A percentile compares a stretch with the other conserved stretches of the same genome.
Conservation (phyloP, 208 protist species). For the Strigomonas culicis region DNA sequence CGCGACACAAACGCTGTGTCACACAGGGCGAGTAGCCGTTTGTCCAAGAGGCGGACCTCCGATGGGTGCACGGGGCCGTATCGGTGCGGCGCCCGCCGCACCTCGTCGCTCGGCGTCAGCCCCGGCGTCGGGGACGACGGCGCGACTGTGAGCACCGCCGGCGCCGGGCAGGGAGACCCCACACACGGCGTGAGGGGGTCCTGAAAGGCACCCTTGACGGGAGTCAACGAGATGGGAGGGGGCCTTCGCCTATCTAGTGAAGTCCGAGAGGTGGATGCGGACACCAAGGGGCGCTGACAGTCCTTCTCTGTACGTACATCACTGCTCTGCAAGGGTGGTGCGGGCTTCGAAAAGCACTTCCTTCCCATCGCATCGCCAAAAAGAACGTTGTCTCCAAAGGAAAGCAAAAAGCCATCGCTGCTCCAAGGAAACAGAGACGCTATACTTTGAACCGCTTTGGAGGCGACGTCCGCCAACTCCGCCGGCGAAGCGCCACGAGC, state of each 20-base stretch:
- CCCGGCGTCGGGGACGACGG: neutral
- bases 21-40: neutral
- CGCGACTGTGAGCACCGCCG: neutral
- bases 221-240: conserved; percentile 7
- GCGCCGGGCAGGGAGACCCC: neutral
- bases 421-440: conserved; percentile 45
- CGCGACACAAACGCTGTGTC: conserved; percentile 26
- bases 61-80: too few species aligned
- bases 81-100: too few species aligned
- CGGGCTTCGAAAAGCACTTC: neutral
- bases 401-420: conserved; percentile 37
- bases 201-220: conserved; percentile 10
- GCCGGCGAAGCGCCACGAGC: conserved; percentile 10
- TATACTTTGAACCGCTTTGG: conserved; percentile 38
- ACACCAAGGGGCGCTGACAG: too few species aligned
- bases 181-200: conserved; percentile 4
- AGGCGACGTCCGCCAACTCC: conserved; percentile 19
- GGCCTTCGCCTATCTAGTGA: too few species aligned
- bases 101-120: neutral
- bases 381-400: conserved; percentile 29
- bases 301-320: too few species aligned
- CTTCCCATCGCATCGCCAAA: conserved; percentile 15
- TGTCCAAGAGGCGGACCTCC: neutral
- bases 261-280: too few species aligned
- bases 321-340: neutral